Evolutionary conservation across 2,329 filamentous ascomycete species (phyloP).

Genomic region (Aspergillus sp.): DNA sequence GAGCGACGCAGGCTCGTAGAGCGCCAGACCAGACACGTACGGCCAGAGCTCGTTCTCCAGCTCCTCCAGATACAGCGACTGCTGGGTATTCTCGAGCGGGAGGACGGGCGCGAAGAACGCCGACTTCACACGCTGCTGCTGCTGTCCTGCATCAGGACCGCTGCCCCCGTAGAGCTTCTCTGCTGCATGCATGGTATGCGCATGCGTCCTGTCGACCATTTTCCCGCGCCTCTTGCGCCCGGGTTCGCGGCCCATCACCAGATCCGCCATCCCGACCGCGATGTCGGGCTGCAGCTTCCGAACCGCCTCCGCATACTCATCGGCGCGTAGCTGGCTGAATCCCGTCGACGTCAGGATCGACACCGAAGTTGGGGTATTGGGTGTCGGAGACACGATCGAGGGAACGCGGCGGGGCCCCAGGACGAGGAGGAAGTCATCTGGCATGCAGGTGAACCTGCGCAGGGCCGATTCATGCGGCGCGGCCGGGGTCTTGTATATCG

Average conservation of each 20-base stretch:
- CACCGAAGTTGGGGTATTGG: constrained; percentile 62
- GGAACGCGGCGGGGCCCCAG: constrained; percentile 70
- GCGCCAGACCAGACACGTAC: constrained; percentile 58
- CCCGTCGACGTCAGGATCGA: constrained; percentile 80
- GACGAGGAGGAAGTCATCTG: constrained; percentile 56
- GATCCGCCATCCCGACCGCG: constrained; percentile 66
- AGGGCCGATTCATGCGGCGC: constrained; percentile 47
- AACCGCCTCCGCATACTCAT: constrained; percentile 59
- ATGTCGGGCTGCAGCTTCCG: constrained; percentile 68
- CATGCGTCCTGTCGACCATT: constrained; percentile 78
- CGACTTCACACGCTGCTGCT: constrained; percentile 23
- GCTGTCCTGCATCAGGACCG: too few relatives aligned
- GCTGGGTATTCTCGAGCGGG: constrained; percentile 63
- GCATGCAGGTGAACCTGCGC: constrained; percentile 66
- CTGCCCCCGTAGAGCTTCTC: constrained; percentile 32
- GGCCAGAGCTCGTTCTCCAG: constrained; percentile 55
- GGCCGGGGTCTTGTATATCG: constrained; percentile 42
- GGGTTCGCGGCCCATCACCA: constrained; percentile 51
- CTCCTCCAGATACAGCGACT: constrained; percentile 69
- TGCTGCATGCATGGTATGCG: constrained; percentile 66
- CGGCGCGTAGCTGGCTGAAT: constrained; percentile 60
- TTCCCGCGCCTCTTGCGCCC: constrained; percentile 65
- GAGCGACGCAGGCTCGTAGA: constrained; percentile 66
- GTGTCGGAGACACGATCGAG: constrained; percentile 57
- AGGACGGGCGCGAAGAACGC: constrained; percentile 60